These are phyloP conservation scores for Penicillium lividum DNA, from an alignment of 495 filamentous ascomycete genomes.

Conservation along the genomic window DNA sequence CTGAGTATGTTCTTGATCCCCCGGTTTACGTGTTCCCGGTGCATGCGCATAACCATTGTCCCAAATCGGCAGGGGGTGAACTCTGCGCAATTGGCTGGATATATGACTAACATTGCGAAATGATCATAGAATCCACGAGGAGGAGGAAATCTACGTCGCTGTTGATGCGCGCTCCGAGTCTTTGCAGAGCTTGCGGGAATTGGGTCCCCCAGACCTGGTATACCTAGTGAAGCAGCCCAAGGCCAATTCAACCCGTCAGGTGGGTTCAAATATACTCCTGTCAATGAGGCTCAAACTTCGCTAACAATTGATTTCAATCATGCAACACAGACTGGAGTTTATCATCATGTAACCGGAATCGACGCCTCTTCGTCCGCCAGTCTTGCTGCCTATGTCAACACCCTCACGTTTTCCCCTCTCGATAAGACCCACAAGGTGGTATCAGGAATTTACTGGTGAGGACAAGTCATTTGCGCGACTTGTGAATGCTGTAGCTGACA, in stretches of 20 bases:
- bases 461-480: neutral
- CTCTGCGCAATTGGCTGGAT: constrained; percentile 11
- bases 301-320: constrained; percentile 13
- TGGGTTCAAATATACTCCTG: constrained; percentile 20
- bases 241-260: constrained; percentile 52
- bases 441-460: constrained; percentile 90
- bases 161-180: constrained; percentile 89
- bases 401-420: constrained; percentile 83
- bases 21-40: constrained; percentile 38
- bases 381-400: constrained; percentile 97
- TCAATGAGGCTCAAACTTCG: neutral
- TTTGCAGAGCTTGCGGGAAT: constrained; percentile 78
- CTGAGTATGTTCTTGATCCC: constrained; percentile 65
- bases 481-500: constrained; percentile 24
- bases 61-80: constrained; percentile 3
- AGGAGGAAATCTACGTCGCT: constrained; percentile 80
- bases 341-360: constrained; percentile 97
- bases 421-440: constrained; percentile 88
- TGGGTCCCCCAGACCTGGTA: constrained; percentile 93
- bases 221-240: constrained; percentile 88
- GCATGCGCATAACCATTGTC: constrained; percentile 30
- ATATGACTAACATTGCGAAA: constrained; percentile 22
- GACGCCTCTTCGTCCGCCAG: constrained; percentile 97
- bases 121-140: constrained; percentile 76
- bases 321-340: constrained; percentile 71